These are phyloP conservation scores for Clavaria fumosa DNA, from an alignment of 768 basidiomycete species.

Conservation along the genomic window DNA sequence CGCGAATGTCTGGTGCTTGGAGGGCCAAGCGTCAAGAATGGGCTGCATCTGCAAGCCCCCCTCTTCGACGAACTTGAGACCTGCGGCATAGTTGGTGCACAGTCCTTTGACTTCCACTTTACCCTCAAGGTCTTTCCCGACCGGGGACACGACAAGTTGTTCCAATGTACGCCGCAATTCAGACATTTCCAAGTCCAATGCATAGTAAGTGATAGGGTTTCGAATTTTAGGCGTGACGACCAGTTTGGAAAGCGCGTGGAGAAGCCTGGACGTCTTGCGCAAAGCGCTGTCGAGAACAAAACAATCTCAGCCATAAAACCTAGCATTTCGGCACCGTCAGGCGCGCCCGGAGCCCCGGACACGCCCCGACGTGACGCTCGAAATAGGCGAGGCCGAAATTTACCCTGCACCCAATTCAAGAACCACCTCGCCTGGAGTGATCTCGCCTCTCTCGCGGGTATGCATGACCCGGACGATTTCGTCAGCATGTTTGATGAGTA, in stretches of 20 bases:
- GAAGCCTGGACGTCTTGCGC: conserved; percentile 77
- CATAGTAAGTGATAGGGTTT: conserved; percentile 67
- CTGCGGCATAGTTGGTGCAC: conserved; percentile 85
- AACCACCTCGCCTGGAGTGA: conserved; percentile 37
- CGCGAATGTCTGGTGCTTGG: conserved; percentile 4
- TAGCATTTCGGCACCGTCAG: too few relatives aligned
- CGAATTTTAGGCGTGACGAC: conserved; percentile 21
- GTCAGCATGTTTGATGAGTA: conserved; percentile 53
- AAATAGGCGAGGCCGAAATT: conserved; percentile 19
- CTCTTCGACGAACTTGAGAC: conserved; percentile 60
- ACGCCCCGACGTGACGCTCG: too few relatives aligned
- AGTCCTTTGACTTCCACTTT: conserved; percentile 74
- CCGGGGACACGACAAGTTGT: conserved; percentile 44
- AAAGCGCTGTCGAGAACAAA: conserved; percentile 40
- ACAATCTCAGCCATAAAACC: conserved; percentile 1
- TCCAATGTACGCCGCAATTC: conserved; percentile 72
- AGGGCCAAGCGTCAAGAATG: conserved; percentile 7
- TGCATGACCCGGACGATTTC: conserved; percentile 71
- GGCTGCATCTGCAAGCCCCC: conserved; percentile 33
- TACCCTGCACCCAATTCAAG: conserved; percentile 94
- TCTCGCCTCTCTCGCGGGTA: conserved; percentile 16
- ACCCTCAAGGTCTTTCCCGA: conserved; percentile 45
- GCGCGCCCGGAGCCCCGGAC: too few relatives aligned
- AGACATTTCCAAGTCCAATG: conserved; percentile 81
- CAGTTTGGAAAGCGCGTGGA: conserved; percentile 49